Evolutionary conservation across 1,284 basidiomycete genomes (phyloP).

Genomic region (Stygiomarasmius scandens): DNA sequence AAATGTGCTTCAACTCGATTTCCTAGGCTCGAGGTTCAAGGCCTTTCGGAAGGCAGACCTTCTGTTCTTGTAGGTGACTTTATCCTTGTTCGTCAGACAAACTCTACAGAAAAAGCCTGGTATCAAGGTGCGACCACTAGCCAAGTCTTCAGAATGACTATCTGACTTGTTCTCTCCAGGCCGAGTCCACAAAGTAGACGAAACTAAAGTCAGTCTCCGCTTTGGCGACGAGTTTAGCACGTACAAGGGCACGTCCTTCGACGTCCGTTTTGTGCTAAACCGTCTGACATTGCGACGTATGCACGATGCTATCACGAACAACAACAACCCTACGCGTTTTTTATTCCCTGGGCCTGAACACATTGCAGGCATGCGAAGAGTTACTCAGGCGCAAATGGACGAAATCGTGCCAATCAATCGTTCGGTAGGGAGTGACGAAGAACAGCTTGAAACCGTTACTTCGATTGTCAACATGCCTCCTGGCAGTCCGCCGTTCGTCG

Average conservation of each 20-base stretch:
- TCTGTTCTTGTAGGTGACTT: slow-evolving; percentile 55
- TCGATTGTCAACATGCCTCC: slow-evolving; percentile 48
- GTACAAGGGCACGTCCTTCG: slow-evolving; percentile 44
- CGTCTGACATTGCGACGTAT: slow-evolving; percentile 52
- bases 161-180: too few relatives aligned
- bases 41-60: slow-evolving; percentile 52
- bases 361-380: slow-evolving; percentile 18
- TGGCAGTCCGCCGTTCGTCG: slow-evolving; percentile 53
- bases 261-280: slow-evolving; percentile 53
- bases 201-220: slow-evolving; percentile 42
- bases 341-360: slow-evolving; percentile 46
- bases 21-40: slow-evolving; percentile 47
- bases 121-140: slow-evolving; percentile 40
- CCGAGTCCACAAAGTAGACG: slow-evolving; percentile 46
- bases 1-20: slow-evolving; percentile 1
- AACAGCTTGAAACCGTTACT: slow-evolving; percentile 49
- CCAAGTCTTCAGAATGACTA: too few relatives aligned
- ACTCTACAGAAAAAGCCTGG: slow-evolving; percentile 34
- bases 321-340: slow-evolving; percentile 38
- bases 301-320: slow-evolving; percentile 47
- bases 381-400: slow-evolving; percentile 26
- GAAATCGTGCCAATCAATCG: slow-evolving; percentile 36
- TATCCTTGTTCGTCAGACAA: slow-evolving; percentile 41
- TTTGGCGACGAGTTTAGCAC: slow-evolving; percentile 47
- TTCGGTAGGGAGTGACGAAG: slow-evolving; percentile 39